Conservation (phyloP, 768 basidiomycete genomes). For the Boletus subcaerulescens region DNA sequence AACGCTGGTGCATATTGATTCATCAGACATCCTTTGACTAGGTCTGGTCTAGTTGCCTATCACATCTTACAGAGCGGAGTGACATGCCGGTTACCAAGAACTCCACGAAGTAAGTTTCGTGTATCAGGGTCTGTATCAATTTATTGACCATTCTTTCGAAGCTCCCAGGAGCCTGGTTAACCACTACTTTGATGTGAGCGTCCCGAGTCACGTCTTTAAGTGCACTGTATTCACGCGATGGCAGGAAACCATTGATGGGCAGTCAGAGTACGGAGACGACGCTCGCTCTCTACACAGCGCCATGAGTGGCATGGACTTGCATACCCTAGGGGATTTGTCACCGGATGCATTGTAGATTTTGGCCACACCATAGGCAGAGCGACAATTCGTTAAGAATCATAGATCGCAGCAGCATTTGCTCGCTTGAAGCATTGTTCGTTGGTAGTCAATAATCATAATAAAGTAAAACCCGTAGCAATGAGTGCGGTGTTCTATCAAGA, state of each 20-base stretch:
- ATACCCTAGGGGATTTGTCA: slow-evolving; percentile 65
- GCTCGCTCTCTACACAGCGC: slow-evolving; percentile 58
- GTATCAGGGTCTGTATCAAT: background rate
- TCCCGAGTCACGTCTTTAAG: background rate
- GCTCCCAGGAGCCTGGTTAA: slow-evolving; percentile 83
- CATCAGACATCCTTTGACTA: slow-evolving; percentile 21
- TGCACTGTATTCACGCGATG: background rate
- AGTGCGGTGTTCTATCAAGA: slow-evolving; percentile 35
- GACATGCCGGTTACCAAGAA: slow-evolving; percentile 87
- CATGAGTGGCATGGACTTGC: slow-evolving; percentile 52
- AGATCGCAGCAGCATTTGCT: background rate
- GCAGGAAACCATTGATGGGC: slow-evolving; percentile 71
- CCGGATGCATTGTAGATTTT: slow-evolving; percentile 58
- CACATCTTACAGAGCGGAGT: slow-evolving; percentile 90
- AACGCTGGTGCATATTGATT: background rate
- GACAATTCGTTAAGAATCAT: background rate
- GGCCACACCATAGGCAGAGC: background rate
- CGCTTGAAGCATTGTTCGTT: background rate
- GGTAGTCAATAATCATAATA: slow-evolving; percentile 25
- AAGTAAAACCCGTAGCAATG: slow-evolving; percentile 33
- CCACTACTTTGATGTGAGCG: slow-evolving; percentile 91
- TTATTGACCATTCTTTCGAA: slow-evolving; percentile 30
- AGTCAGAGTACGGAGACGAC: slow-evolving; percentile 77
- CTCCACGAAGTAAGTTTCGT: slow-evolving; percentile 76
- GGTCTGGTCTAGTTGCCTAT: slow-evolving; percentile 88